A percentile compares a stretch with the other conserved stretches of the same genome.
Conservation (phyloP, 306 rosid genomes). For the Malus fusca region DNA sequence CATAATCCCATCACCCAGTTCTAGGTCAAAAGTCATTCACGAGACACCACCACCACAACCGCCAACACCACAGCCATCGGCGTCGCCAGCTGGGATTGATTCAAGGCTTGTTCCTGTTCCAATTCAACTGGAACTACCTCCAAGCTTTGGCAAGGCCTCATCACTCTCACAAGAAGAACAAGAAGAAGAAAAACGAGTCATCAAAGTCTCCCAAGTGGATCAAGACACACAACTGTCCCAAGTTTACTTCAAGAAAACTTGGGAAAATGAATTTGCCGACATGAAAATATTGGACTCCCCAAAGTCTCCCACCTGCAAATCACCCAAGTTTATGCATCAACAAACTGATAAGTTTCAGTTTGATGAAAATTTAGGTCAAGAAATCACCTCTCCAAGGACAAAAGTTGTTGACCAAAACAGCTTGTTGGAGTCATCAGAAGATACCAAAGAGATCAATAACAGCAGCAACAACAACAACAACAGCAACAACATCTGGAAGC, state of each 20-base stretch:
- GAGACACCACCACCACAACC: not conserved
- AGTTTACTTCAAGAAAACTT: slow-evolving; percentile 49
- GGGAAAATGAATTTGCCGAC: slow-evolving; percentile 73
- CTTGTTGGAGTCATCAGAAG: slow-evolving; percentile 10
- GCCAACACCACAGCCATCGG: not conserved
- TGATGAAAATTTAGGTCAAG: not conserved
- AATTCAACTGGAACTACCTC: slow-evolving; percentile 32
- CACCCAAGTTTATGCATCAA: slow-evolving; percentile 15
- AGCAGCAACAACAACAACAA: not conserved
- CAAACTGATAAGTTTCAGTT: slow-evolving; percentile 3
- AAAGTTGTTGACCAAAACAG: slow-evolving; percentile 18
- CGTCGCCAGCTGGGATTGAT: not conserved
- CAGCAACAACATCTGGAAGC: slow-evolving; percentile 48
- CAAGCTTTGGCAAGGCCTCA: not conserved
- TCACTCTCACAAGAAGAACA: not conserved
- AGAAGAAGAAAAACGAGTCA: not conserved
- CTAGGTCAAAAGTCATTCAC: slow-evolving; percentile 3
- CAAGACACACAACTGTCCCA: slow-evolving; percentile 37
- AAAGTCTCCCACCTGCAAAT: slow-evolving; percentile 37
- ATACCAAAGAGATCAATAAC: slow-evolving; percentile 16
- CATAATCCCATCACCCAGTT: slow-evolving; percentile 41
- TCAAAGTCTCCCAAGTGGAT: slow-evolving; percentile 20
- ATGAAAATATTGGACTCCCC: slow-evolving; percentile 75
- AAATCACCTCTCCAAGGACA: slow-evolving; percentile 37
- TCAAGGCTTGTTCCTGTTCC: slow-evolving; percentile 33